phyloP scores from a whole-genome alignment of 805 yeast species.

The Kluyveromyces dobzhanskii region DNA sequence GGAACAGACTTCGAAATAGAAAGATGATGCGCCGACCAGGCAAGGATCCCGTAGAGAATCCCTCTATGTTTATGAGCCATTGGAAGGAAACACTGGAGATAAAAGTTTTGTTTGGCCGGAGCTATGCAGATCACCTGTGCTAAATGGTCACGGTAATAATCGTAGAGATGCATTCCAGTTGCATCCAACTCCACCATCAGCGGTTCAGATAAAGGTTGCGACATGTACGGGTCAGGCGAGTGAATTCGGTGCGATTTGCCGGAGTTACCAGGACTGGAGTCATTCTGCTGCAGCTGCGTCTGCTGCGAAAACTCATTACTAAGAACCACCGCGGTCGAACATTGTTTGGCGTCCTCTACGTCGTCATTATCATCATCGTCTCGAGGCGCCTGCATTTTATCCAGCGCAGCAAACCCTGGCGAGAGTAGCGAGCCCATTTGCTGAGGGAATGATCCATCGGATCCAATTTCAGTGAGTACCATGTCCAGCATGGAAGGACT shows the following conservation, averaged over 20 bases:
- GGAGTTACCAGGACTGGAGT: no score
- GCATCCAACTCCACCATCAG: conserved; percentile 30
- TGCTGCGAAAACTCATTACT: no score
- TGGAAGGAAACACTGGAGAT: conserved; percentile 41
- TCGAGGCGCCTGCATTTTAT: no score
- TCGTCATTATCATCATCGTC: no score
- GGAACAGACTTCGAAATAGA: conserved; percentile 9
- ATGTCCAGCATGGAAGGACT: conserved; percentile 1
- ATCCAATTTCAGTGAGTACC: neutral
- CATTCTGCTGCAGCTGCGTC: no score
- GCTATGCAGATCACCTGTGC: conserved; percentile 41
- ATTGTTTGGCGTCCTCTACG: no score
- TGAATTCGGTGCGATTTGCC: neutral
- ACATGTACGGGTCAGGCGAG: conserved; percentile 9
- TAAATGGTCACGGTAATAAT: conserved; percentile 42
- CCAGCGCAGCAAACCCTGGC: no score
- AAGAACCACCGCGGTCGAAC: no score
- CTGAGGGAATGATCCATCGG: no score
- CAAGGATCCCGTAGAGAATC: conserved; percentile 43
- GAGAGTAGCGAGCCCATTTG: no score
- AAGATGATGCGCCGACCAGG: conserved; percentile 42
- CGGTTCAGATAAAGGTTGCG: conserved; percentile 19
- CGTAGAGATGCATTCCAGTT: conserved; percentile 37
- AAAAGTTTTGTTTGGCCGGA: conserved; percentile 43
- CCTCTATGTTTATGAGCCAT: conserved; percentile 44